These are phyloP conservation scores for Penicillium brasilianum DNA, from an alignment of 2,329 filamentous ascomycete species.

Conservation along the genomic window DNA sequence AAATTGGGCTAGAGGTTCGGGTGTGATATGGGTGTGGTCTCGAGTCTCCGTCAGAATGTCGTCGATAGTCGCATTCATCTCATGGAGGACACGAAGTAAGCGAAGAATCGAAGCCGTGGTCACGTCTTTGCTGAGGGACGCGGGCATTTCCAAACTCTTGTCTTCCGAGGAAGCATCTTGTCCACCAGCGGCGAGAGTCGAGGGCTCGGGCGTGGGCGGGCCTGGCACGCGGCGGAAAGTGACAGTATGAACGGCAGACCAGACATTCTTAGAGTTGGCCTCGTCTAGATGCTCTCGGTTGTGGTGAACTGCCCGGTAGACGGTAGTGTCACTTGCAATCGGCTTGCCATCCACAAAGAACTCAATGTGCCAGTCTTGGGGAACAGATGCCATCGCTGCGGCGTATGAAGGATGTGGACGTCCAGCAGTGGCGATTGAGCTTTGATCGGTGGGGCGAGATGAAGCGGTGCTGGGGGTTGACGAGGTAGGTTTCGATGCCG, in stretches of 20 bases:
- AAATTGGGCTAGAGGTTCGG: slow-evolving; percentile 88
- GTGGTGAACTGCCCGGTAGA: slow-evolving; percentile 90
- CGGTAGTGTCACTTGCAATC: slow-evolving; percentile 89
- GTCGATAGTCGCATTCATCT: slow-evolving; percentile 89
- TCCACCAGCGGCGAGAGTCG: slow-evolving; percentile 61
- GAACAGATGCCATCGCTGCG: slow-evolving; percentile 76
- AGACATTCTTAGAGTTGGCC: slow-evolving; percentile 74
- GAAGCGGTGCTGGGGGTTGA: slow-evolving; percentile 33
- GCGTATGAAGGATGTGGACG: slow-evolving; percentile 77
- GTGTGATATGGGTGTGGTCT: slow-evolving; percentile 70
- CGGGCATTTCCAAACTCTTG: slow-evolving; percentile 68
- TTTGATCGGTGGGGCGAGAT: slow-evolving; percentile 29
- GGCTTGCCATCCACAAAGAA: slow-evolving; percentile 85
- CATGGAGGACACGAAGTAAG: slow-evolving; percentile 86
- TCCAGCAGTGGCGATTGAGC: slow-evolving; percentile 58
- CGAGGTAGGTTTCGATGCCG: slow-evolving; percentile 50
- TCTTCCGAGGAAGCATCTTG: slow-evolving; percentile 57
- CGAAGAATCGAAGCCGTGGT: slow-evolving; percentile 86
- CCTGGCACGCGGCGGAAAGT: slow-evolving; percentile 87
- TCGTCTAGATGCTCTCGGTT: slow-evolving; percentile 67
- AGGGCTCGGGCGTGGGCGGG: slow-evolving; percentile 75
- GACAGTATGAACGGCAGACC: slow-evolving; percentile 88
- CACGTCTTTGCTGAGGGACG: slow-evolving; percentile 80
- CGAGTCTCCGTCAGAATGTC: slow-evolving; percentile 84
- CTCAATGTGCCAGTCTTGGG: slow-evolving; percentile 96